A percentile compares a stretch with the other conserved stretches of the same genome.
These are phyloP conservation scores for Trichoderma atroviride DNA, from an alignment of 2,329 filamentous ascomycete genomes.

Conservation along the genomic window DNA sequence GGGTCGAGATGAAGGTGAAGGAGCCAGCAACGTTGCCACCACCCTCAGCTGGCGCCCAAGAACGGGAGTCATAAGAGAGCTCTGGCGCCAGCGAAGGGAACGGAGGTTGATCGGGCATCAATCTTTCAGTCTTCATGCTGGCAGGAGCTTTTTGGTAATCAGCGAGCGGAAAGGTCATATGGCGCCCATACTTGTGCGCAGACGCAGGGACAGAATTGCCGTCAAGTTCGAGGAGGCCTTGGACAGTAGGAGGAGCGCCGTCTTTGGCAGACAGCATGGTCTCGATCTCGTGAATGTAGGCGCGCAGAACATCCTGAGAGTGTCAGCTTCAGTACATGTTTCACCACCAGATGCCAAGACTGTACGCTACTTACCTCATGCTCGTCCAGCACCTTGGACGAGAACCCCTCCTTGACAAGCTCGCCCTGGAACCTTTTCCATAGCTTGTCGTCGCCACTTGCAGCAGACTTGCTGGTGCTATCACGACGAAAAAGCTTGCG, in stretches of 20 bases:
- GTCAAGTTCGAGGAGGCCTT: constrained; percentile 55
- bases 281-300: constrained; percentile 64
- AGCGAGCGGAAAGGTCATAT: constrained; percentile 30
- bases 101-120: constrained; percentile 40
- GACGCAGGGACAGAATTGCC: constrained; percentile 33
- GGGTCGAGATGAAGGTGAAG: constrained; percentile 56
- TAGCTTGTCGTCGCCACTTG: constrained; percentile 55
- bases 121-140: constrained; percentile 44
- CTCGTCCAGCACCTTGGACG: constrained; percentile 54
- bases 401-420: constrained; percentile 61
- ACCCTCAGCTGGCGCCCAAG: constrained; percentile 44
- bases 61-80: constrained; percentile 41
- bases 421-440: constrained; percentile 64
- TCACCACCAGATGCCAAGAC: background rate
- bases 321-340: constrained; percentile 20
- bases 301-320: constrained; percentile 58
- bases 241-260: constrained; percentile 52
- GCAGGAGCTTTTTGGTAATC: constrained; percentile 48
- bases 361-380: constrained; percentile 55
- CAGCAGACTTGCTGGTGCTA: constrained; percentile 40
- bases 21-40: constrained; percentile 40
- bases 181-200: background rate
- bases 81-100: constrained; percentile 34
- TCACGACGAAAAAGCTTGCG: constrained; percentile 51
- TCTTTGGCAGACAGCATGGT: constrained; percentile 49